Conservation (phyloP, 805 yeast species). For the Schizosaccharomyces lindneri region DNA sequence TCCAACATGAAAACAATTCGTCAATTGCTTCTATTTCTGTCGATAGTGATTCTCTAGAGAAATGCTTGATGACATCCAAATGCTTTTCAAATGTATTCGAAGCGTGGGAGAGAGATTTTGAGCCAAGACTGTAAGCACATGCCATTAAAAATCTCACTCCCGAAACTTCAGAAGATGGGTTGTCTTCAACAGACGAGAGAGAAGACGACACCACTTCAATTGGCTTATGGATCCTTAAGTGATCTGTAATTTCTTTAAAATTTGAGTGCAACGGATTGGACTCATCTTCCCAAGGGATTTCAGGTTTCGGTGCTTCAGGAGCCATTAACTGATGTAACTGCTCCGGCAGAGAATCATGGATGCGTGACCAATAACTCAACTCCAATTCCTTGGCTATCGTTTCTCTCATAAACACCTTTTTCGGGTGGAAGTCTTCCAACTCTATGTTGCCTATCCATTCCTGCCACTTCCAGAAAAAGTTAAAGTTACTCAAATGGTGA, state of each 20-base stretch:
- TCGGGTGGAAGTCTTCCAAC: slow-evolving; percentile 37
- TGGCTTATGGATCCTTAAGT: not conserved
- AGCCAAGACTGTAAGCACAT: slow-evolving; percentile 56
- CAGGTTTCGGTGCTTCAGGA: slow-evolving; percentile 12
- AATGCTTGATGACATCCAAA: slow-evolving; percentile 15
- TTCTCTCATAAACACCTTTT: slow-evolving; percentile 45
- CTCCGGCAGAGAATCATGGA: slow-evolving; percentile 44
- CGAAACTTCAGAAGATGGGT: not conserved
- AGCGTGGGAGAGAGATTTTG: slow-evolving; percentile 63
- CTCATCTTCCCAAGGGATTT: slow-evolving; percentile 16
- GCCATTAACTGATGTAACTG: slow-evolving; percentile 18
- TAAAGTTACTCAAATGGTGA: slow-evolving; percentile 77
- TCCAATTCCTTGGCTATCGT: slow-evolving; percentile 65
- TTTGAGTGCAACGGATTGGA: not conserved
- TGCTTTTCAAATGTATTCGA: slow-evolving; percentile 27
- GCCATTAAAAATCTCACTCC: slow-evolving; percentile 20
- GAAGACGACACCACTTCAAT: not conserved
- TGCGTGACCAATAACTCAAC: slow-evolving; percentile 47
- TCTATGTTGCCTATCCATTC: slow-evolving; percentile 48
- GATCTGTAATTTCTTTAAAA: not conserved
- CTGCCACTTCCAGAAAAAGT: slow-evolving; percentile 92
- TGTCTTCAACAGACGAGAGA: not conserved
- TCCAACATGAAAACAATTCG: slow-evolving; percentile 40
- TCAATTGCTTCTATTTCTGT: slow-evolving; percentile 22
- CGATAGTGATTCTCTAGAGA: slow-evolving; percentile 3